Base-by-base conservation (phyloP, 495 filamentous ascomycete species). In the Schizothecium vesticola region DNA sequence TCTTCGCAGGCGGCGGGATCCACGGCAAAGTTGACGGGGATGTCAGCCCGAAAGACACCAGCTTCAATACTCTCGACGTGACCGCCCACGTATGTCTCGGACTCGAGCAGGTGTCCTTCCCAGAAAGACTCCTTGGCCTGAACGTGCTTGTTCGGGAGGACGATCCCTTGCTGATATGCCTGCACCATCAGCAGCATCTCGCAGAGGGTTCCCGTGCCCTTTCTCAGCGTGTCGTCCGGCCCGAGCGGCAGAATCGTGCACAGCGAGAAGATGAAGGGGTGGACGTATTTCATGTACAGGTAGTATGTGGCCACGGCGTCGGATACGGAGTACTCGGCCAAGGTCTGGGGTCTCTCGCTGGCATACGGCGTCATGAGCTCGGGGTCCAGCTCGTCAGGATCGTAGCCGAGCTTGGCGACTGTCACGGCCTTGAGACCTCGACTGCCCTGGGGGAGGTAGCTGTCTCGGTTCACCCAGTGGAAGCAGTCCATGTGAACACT, bases 261-360 rank as follows among this genome's bases (percentile, higher is more conserved):
- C 0, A 99, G 83, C 0, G 95, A 97, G 84, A 98, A 99, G 77
- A 99, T 94, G 81, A 99, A 99, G 1, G 95, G 95, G 75, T 99
- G 95, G 23, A 99, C 92, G 79, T 99, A 99, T 91, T 99, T 99
- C 95, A 98, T 99, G 82, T 99, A 99, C 57, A 99, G 85, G 75
- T 99, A 99, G 77, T 98, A 99, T 3, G 95, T 99, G 3, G 95
- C 95, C 22, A 99, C 95, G 29, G 95, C 95, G 86, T 99, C 95
- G 71, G 95, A 99, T 58, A 99, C 95, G 0, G 95, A 99, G 80
- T 99, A 99, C 71, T 99, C 95, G 1, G 95, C 93, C 57, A 99
- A 80, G 0, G 91, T 95, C 75, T 99, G 95, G 1, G 95, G 95
- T 69, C 91, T 84, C 80, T 99, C 96, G 67, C 84, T 89, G 16